Conservation (phyloP, 352 stramenopile species). For the Pythium aquatile region DNA sequence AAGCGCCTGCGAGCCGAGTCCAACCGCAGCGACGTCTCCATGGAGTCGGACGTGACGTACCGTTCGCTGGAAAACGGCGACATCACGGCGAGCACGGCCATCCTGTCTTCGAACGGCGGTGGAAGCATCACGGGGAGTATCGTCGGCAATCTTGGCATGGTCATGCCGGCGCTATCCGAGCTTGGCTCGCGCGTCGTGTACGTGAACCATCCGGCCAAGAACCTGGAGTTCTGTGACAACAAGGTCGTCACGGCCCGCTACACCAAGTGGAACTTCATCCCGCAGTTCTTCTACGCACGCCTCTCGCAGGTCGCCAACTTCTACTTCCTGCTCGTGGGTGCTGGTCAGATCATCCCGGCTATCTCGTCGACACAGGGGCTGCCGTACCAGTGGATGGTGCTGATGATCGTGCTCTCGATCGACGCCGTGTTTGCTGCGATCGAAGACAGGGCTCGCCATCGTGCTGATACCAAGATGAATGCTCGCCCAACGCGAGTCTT, state of each 20-base stretch:
- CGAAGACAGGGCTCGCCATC: constrained; percentile 76
- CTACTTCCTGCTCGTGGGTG: constrained; percentile 88
- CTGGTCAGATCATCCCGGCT: constrained; percentile 79
- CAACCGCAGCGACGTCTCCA: constrained; percentile 38
- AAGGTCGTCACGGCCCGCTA: constrained; percentile 85
- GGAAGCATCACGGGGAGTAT: constrained; percentile 4
- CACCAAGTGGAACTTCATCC: constrained; percentile 86
- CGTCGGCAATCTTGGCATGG: background rate
- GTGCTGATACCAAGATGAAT: constrained; percentile 84
- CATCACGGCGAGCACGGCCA: constrained; percentile 22
- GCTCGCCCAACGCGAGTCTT: constrained; percentile 62
- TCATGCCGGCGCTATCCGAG: constrained; percentile 34
- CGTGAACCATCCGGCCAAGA: constrained; percentile 64
- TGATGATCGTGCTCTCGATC: constrained; percentile 81
- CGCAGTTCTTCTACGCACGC: constrained; percentile 79
- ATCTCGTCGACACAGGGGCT: constrained; percentile 86
- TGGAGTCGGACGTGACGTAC: constrained; percentile 47
- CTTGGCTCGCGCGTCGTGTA: constrained; percentile 62
- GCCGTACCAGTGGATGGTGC: constrained; percentile 87
- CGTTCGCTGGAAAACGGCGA: constrained; percentile 44
- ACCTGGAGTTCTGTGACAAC: constrained; percentile 78
- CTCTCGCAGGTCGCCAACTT: constrained; percentile 88
- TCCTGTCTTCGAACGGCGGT: constrained; percentile 7
- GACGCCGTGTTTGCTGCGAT: constrained; percentile 84
- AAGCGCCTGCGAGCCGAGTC: constrained; percentile 31